Evolutionary conservation across 2,329 filamentous ascomycete genomes (phyloP).

Genomic region (Nothomitra cinnamomea): DNA sequence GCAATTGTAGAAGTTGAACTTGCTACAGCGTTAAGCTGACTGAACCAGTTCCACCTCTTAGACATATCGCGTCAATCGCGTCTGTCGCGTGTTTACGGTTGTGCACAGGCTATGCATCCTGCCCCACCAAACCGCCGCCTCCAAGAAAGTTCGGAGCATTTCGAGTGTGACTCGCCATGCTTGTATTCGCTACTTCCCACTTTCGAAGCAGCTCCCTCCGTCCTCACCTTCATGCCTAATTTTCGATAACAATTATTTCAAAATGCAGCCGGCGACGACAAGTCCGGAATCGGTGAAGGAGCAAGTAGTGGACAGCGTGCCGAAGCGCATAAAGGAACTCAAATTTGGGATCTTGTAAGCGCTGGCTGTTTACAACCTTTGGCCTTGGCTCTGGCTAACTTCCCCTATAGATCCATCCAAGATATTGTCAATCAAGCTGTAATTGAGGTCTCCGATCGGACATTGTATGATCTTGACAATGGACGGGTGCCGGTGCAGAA

Average conservation of each 20-base stretch:
- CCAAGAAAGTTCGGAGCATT: not conserved
- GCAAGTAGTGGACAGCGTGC: constrained; percentile 75
- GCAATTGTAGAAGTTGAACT: no score
- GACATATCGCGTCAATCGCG: no score
- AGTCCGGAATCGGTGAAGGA: constrained; percentile 44
- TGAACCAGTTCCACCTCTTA: no score
- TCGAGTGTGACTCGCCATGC: not conserved
- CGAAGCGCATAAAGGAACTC: constrained; percentile 82
- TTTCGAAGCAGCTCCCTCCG: not conserved
- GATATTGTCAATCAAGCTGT: constrained; percentile 93
- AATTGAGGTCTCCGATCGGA: constrained; percentile 82
- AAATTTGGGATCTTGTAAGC: constrained; percentile 81
- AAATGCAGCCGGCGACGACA: constrained; percentile 4
- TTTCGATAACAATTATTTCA: not conserved
- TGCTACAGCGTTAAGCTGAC: no score
- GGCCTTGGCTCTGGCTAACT: constrained; percentile 5
- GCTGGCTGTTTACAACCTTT: not conserved
- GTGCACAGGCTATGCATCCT: no score
- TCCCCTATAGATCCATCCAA: constrained; percentile 56
- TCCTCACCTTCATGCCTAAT: not conserved
- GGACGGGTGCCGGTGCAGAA: constrained; percentile 60
- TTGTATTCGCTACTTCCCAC: no score
- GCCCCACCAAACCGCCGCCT: no score
- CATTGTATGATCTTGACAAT: constrained; percentile 79
- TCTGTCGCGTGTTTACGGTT: no score